Evolutionary conservation across 1,284 basidiomycete genomes (phyloP), one percentile per base, ranked within the genome.

Genomic region (Tylopilus sp.): DNA sequence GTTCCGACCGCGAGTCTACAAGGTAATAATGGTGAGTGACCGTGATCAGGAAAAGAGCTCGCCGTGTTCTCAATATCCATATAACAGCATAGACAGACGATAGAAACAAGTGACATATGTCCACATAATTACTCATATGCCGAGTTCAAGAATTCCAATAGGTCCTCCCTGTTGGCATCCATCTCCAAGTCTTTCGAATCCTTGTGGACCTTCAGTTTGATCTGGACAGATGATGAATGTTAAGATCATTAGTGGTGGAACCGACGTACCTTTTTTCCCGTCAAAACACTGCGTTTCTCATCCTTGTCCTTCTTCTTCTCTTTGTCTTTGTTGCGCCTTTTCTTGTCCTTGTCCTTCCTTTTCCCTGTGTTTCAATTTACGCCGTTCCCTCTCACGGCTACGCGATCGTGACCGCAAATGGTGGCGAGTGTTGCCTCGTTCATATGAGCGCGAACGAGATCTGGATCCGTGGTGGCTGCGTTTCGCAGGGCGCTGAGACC

Each of bases 161-260:
- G 63, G 60, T 79, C 72, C 65, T 76, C 63, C 41, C 82, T 72
- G 53, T 82, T 83, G 29, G 72, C 75, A 58, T 83, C 81, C 58
- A 80, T 70, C 61, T 81, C 79, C 44, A 77, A 64, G 55, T 83
- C 81, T 25, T 68, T 76, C 36, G 76, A 77, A 44, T 81, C 78
- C 60, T 79, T 82, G 70, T 78, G 81, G 5, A 83, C 77, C 61
- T 82, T 83, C 39, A 84, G 63, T 62, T 83, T 84, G 53, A 83
- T 83, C 81, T 83, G 40, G 37, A 14, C 49, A 50, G 7, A 31
- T 2, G 3, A 19, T 44, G n/a, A 45, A 48, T 40, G 7, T n/a
- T 31, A 1, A 19, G 3, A 5, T 4, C 9, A 15, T n/a, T 0
- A 7, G 7, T 14, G 9, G n/a, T 11, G 13, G 35, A 22, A 35